A percentile compares a stretch with the other conserved stretches of the same genome.
Evolutionary conservation across 1,284 basidiomycete genomes (phyloP).

Genomic region (Cutaneotrichosporon sp.): DNA sequence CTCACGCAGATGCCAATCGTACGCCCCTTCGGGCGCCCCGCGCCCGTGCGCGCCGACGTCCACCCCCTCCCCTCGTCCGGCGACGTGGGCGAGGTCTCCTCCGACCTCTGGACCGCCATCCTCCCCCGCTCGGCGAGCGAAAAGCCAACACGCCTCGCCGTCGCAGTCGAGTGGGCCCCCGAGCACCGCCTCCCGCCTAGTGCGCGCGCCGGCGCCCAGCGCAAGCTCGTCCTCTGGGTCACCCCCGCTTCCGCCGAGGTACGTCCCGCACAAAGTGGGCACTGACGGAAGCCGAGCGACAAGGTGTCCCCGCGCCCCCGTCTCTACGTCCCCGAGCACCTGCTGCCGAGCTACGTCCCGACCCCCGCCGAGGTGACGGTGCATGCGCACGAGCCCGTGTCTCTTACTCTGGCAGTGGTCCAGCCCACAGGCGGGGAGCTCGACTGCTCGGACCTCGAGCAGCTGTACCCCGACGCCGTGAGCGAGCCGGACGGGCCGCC

Average conservation of each 20-base stretch:
- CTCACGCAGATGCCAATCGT: conserved; percentile 13
- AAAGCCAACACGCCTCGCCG: conserved; percentile 11
- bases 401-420: conserved; percentile 44
- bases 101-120: conserved; percentile 21
- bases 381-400: conserved; percentile 36
- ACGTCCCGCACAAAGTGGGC: not conserved
- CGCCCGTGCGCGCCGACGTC: conserved; percentile 19
- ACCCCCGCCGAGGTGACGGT: conserved; percentile 31
- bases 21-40: conserved; percentile 24
- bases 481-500: not conserved
- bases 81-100: conserved; percentile 20
- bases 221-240: conserved; percentile 26
- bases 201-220: conserved; percentile 2
- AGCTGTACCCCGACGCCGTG: conserved; percentile 19
- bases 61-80: conserved; percentile 14
- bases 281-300: conserved; percentile 8
- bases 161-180: conserved; percentile 21
- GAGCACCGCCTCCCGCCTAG: conserved; percentile 19
- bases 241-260: conserved; percentile 14
- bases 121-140: not conserved
- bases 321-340: conserved; percentile 34
- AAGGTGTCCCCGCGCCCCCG: conserved; percentile 13
- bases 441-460: conserved; percentile 25
- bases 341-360: conserved; percentile 36
- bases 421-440: conserved; percentile 35